These are phyloP conservation scores for Ophiosphaerella korrae DNA, from an alignment of 2,329 filamentous ascomycete species.

Conservation along the genomic window DNA sequence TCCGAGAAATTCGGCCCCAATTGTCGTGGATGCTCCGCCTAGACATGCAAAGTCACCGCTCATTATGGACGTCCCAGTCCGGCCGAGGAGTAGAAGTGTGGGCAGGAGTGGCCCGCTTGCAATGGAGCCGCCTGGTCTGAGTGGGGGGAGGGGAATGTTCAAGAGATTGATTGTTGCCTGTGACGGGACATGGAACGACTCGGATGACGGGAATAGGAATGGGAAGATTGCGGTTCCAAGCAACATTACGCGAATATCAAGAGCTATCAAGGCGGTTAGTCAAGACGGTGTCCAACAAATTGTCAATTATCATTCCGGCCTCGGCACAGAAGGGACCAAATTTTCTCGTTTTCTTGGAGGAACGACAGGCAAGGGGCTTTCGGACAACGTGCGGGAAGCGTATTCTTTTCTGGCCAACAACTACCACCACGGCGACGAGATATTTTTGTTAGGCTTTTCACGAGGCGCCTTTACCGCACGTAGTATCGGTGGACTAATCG, in stretches of 20 bases:
- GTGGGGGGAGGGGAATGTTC: conserved; percentile 46
- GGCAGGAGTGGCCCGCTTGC: conserved; percentile 24
- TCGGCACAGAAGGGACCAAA: conserved; percentile 52
- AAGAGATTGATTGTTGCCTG: conserved; percentile 49
- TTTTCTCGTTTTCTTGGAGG: conserved; percentile 50
- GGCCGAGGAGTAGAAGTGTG: conserved; percentile 33
- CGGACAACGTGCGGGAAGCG: conserved; percentile 54
- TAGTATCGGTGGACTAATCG: conserved; percentile 51
- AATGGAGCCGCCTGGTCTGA: conserved; percentile 39
- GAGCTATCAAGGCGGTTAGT: conserved; percentile 56
- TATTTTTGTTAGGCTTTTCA: conserved; percentile 56
- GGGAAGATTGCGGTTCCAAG: conserved; percentile 52
- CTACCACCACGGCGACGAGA: conserved; percentile 56
- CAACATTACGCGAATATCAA: conserved; percentile 56
- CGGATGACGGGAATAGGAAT: conserved; percentile 53
- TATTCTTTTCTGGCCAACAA: conserved; percentile 61
- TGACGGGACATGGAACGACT: conserved; percentile 57
- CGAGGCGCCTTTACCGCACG: conserved; percentile 54
- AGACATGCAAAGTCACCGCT: conserved; percentile 34
- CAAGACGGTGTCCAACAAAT: conserved; percentile 57
- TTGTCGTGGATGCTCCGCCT: conserved; percentile 31
- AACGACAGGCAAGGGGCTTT: conserved; percentile 52
- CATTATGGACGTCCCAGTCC: conserved; percentile 33
- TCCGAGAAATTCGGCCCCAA: conserved; percentile 25
- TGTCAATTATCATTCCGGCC: conserved; percentile 57